Percentiles rank a stretch among this genome's conserved stretches.
These are phyloP conservation scores for Apiospora aurea DNA, from an alignment of 2,329 filamentous ascomycete genomes.

Conservation along the genomic window DNA sequence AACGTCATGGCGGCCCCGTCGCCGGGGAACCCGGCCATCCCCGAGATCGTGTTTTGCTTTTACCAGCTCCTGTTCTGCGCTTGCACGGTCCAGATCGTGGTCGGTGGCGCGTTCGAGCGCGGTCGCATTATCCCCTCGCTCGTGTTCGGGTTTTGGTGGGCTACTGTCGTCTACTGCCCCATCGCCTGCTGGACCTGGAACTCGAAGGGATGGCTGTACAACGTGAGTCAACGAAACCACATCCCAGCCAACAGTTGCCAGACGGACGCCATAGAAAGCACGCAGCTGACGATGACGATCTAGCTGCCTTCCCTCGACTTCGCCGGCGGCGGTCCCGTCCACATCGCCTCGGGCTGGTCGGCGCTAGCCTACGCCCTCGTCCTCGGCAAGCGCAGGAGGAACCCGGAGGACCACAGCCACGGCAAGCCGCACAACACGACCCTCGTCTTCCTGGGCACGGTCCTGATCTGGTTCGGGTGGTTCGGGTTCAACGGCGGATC, in stretches of 20 bases:
- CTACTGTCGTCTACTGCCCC: constrained; percentile 64
- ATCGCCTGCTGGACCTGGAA: constrained; percentile 56
- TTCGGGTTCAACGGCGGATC: constrained; percentile 60
- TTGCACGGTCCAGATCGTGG: constrained; percentile 48
- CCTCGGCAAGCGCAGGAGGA: constrained; percentile 61
- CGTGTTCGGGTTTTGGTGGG: constrained; percentile 69
- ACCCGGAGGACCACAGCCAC: constrained; percentile 54
- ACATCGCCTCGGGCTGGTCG: constrained; percentile 68
- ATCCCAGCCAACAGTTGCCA: too few relatives aligned
- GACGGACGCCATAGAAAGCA: background rate
- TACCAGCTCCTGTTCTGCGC: constrained; percentile 49
- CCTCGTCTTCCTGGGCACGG: constrained; percentile 68
- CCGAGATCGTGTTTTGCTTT: constrained; percentile 47
- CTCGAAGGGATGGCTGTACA: constrained; percentile 68
- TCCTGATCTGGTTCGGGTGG: constrained; percentile 71
- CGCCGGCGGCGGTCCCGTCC: constrained; percentile 68
- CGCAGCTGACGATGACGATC: background rate
- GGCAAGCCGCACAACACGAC: constrained; percentile 67
- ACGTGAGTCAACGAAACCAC: constrained; percentile 51
- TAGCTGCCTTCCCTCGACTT: constrained; percentile 53
- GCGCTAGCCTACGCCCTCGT: constrained; percentile 70
- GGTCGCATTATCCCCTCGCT: constrained; percentile 55
- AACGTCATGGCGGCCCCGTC: constrained; percentile 47
- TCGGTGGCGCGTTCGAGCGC: constrained; percentile 47
- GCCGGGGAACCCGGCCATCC: constrained; percentile 46